A percentile compares a stretch with the other conserved stretches of the same genome.
Conservation (phyloP, 371 early-diverging fungal genomes). For the Batkoa obscura region DNA sequence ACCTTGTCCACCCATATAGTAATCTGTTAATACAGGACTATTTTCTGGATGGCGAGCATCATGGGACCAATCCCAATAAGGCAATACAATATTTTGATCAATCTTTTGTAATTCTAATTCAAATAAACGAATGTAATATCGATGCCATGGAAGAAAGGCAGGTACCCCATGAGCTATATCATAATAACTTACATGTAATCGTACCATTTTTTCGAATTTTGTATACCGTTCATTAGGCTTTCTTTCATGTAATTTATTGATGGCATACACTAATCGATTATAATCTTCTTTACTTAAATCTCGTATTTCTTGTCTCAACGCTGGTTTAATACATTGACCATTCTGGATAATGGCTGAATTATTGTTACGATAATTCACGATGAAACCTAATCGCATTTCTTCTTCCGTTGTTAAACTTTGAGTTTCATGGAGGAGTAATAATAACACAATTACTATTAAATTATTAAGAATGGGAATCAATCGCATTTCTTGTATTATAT, state of each 20-base stretch:
- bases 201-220: not conserved
- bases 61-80: slow-evolving; percentile 3
- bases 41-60: not conserved
- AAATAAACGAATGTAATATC: not conserved
- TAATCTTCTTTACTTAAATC: not conserved
- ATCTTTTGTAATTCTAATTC: not conserved
- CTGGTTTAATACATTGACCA: not conserved
- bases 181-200: not conserved
- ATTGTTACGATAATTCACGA: no score
- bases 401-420: no score
- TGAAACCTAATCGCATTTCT: no score
- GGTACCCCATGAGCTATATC: slow-evolving; percentile 1
- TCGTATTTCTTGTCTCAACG: not conserved
- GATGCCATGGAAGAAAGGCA: slow-evolving; percentile 3
- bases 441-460: no score
- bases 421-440: no score
- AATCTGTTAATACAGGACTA: not conserved
- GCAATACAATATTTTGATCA: not conserved
- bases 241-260: not conserved
- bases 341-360: not conserved
- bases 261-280: not conserved
- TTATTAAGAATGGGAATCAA: no score
- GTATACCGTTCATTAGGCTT: not conserved
- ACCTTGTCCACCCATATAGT: slow-evolving; percentile 1
- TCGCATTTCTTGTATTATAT: no score